Evolutionary conservation across 192 early-diverging fungal genomes (phyloP), one percentile per base, ranked within the genome.

Genomic region (Coemansia sp.): DNA sequence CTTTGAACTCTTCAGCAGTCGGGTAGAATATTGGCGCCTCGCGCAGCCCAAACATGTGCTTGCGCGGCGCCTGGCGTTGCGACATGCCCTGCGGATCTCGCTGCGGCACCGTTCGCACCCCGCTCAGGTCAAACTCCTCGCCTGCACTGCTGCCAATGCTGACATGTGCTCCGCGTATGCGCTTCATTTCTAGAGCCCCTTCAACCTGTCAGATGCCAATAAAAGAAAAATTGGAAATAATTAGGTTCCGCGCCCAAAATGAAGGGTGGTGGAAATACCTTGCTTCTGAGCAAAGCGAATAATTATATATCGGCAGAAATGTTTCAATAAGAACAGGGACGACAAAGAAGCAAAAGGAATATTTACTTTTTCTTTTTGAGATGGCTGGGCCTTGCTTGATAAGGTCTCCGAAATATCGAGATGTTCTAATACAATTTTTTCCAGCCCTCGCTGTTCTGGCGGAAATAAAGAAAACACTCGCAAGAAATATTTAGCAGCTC

Each of bases 11-110:
- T 39, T 91, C 82, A 3, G 62, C 48, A 3, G 93, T 90, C 8
- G 96, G 96, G 53, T 89, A 85, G 75, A 88, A 96, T 10, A 83
- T 84, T 1, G 92, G 92, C 1, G 92, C 92, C 43, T 89, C 79
- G 11, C 75, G 74, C 7, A 96, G 67, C 25, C 88, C 92, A 85
- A 93, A 94, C 47, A 86, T 79, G 69, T 85, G 82, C 53, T 50
- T 58, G 10, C 79, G 57, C 29, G 62, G 69, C 35, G 60, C 56
- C 17, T 69, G 39, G 12, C 63, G 57, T 15, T 48, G 59, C 7
- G 79, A 65, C 39, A 59, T 66, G 25, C 59, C 70, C 57, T 82
- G 79, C 14, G 73, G 69, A 41, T 72, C 66, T 10, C 39, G 17
- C 35, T 56, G 43, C 7, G 66, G 66, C 57, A 63, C 73, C 55